Percentiles rank a stretch among this genome's conserved stretches.
Evolutionary conservation across 192 early-diverging fungal genomes (phyloP).

Genomic region (Coemansia sp.): DNA sequence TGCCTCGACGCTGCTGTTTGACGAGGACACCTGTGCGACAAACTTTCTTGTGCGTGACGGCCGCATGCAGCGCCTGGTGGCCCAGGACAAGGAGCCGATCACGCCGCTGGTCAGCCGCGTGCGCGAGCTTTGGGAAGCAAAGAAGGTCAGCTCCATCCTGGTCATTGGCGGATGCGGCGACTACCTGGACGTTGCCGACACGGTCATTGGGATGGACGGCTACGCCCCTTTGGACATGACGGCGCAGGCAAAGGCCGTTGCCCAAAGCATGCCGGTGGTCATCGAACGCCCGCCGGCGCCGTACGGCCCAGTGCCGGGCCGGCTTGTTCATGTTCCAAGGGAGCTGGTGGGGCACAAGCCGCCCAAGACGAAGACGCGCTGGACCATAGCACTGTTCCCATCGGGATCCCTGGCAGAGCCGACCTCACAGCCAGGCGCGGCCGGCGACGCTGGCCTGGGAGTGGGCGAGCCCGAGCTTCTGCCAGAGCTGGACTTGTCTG

Average conservation of each 20-base stretch:
- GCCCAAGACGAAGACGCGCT: constrained; percentile 17
- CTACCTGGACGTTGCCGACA: constrained; percentile 53
- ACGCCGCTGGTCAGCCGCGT: constrained; percentile 53
- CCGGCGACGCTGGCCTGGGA: neutral
- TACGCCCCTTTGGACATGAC: constrained; percentile 46
- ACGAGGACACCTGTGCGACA: constrained; percentile 59
- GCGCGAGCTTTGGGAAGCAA: constrained; percentile 31
- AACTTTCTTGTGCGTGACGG: constrained; percentile 57
- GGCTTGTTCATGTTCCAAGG: constrained; percentile 7
- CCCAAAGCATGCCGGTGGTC: constrained; percentile 18
- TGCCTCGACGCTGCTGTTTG: constrained; percentile 41
- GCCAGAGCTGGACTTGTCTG: constrained; percentile 44
- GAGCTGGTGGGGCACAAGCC: constrained; percentile 21
- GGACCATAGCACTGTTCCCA: constrained; percentile 32
- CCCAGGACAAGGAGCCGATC: constrained; percentile 49
- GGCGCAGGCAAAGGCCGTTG: constrained; percentile 26
- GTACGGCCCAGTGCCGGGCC: constrained; percentile 13
- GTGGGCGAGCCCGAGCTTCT: neutral
- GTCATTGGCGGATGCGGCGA: constrained; percentile 57
- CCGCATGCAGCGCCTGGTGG: constrained; percentile 52
- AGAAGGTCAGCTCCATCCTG: constrained; percentile 41
- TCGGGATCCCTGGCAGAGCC: neutral
- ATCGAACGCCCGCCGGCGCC: constrained; percentile 3
- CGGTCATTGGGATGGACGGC: constrained; percentile 47
- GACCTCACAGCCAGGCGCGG: neutral